phyloP scores from a whole-genome alignment of 1,284 basidiomycete genomes.

The Violaceomyces palustris region DNA sequence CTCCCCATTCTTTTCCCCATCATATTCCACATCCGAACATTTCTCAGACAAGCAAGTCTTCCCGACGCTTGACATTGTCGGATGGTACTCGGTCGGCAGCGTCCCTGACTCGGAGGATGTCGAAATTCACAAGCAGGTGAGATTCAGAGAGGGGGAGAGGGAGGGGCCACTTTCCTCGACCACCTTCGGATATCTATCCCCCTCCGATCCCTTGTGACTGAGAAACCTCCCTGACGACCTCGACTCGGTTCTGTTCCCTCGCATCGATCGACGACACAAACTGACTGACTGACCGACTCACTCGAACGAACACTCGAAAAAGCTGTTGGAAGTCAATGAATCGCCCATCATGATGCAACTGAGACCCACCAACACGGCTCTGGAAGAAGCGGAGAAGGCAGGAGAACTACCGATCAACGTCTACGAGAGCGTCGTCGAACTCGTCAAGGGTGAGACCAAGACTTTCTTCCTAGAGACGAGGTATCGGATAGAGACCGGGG shows the following conservation, averaged over 20 bases:
- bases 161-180: too few relatives aligned
- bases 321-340: constrained; percentile 58
- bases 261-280: background rate
- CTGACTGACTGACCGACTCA: background rate
- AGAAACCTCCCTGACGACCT: background rate
- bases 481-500: constrained; percentile 89
- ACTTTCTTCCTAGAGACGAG: constrained; percentile 67
- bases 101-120: constrained; percentile 70
- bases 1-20: too few relatives aligned
- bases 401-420: constrained; percentile 40
- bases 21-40: background rate
- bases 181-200: too few relatives aligned
- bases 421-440: constrained; percentile 40
- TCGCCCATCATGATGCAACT: constrained; percentile 58
- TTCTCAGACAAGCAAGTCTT: constrained; percentile 86
- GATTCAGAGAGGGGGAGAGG: too few relatives aligned
- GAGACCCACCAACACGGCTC: constrained; percentile 44
- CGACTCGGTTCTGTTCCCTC: background rate
- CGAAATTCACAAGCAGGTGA: constrained; percentile 79
- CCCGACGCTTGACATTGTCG: constrained; percentile 88
- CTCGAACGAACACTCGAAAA: background rate
- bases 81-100: constrained; percentile 86
- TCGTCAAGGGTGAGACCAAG: constrained; percentile 20
- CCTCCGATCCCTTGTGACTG: background rate
- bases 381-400: constrained; percentile 13